Conservation (phyloP, 176 grass and related monocot species). For the Tillandsia leiboldiana region DNA sequence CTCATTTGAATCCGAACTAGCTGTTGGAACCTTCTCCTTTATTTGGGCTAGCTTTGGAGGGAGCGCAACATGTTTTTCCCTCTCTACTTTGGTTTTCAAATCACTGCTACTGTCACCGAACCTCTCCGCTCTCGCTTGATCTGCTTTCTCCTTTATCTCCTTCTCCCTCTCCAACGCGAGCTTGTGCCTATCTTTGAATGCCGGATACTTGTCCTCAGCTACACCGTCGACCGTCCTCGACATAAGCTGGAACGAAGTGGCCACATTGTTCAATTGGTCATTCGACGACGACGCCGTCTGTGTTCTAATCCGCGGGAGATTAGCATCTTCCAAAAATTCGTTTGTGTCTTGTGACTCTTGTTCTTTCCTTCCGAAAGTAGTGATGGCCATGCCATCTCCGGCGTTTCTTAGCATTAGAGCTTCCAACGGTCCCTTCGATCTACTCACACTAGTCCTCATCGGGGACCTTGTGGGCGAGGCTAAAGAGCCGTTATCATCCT, state of each 20-base stretch:
- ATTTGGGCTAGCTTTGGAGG: conserved; percentile 76
- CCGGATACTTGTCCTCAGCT: conserved; percentile 76
- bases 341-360: conserved; percentile 23
- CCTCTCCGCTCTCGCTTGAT: conserved; percentile 62
- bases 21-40: conserved; percentile 48
- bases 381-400: conserved; percentile 76
- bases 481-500: conserved; percentile 45
- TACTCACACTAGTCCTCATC: conserved; percentile 20
- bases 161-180: conserved; percentile 80
- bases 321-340: conserved; percentile 37
- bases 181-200: conserved; percentile 79
- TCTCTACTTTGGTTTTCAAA: neutral
- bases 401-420: conserved; percentile 86
- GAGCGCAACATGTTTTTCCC: conserved; percentile 15
- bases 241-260: conserved; percentile 66
- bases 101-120: conserved; percentile 28
- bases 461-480: conserved; percentile 48
- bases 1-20: conserved; percentile 29
- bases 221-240: conserved; percentile 72
- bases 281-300: conserved; percentile 6
- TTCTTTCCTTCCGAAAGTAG: conserved; percentile 68
- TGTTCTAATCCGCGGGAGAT: conserved; percentile 16
- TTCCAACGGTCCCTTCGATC: conserved; percentile 59
- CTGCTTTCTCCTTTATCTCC: conserved; percentile 73
- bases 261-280: conserved; percentile 27